A percentile compares a stretch with the other conserved stretches of the same genome.
Conservation (phyloP, 352 stramenopile species). For the Aphanomyces cochlioides region DNA sequence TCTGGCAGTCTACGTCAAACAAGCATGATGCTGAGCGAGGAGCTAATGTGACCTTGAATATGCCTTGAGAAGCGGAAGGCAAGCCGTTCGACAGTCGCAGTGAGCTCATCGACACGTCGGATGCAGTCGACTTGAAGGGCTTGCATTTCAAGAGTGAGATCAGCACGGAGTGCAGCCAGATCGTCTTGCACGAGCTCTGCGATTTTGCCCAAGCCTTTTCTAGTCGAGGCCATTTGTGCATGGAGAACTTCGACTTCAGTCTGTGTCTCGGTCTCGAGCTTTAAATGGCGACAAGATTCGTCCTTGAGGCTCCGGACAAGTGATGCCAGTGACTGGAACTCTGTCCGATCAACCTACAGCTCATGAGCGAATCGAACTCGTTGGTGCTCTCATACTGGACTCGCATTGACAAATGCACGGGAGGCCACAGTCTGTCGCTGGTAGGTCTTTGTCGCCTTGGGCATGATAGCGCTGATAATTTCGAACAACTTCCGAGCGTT, state of each 20-base stretch:
- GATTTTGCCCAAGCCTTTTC: slow-evolving; percentile 7
- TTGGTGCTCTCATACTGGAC: not conserved
- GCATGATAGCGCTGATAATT: not conserved
- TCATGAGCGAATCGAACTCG: not conserved
- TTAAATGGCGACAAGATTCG: slow-evolving; percentile 2
- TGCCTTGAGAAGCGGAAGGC: slow-evolving; percentile 6
- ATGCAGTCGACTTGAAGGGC: slow-evolving; percentile 22
- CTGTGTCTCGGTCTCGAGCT: slow-evolving; percentile 16
- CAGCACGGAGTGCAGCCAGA: not conserved
- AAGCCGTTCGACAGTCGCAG: slow-evolving; percentile 8
- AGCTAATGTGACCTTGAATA: not conserved
- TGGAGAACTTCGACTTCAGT: slow-evolving; percentile 1
- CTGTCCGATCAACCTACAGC: slow-evolving; percentile 13
- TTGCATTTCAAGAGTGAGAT: slow-evolving; percentile 4
- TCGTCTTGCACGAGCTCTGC: slow-evolving; percentile 10
- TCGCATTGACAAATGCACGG: slow-evolving; percentile 4
- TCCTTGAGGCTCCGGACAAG: slow-evolving; percentile 17
- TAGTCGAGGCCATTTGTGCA: slow-evolving; percentile 6
- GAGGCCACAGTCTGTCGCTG: not conserved
- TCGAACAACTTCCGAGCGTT: not conserved
- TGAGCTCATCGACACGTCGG: slow-evolving; percentile 8
- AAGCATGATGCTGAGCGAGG: not conserved
- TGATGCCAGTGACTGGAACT: slow-evolving; percentile 13
- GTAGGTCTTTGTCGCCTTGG: slow-evolving; percentile 6
- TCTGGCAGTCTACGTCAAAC: slow-evolving; percentile 16